Evolutionary conservation across 2,329 filamentous ascomycete species (phyloP).

Genomic region (Ophiostoma australiae): DNA sequence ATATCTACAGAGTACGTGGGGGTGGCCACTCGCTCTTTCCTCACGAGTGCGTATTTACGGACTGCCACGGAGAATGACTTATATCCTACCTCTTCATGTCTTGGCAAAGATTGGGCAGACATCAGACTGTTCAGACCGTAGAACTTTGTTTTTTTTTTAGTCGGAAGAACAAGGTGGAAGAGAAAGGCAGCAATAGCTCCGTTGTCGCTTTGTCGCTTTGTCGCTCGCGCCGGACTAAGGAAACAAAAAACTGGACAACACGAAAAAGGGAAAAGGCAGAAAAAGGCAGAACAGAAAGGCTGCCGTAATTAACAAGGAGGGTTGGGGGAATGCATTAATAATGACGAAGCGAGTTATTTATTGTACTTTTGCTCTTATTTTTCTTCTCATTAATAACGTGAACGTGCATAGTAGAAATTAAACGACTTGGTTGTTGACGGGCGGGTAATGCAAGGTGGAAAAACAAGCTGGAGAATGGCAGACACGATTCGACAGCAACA

Average conservation of each 20-base stretch:
- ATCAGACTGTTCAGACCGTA: background rate
- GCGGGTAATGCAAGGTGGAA: background rate
- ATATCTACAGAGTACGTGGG: background rate
- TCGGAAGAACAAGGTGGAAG: background rate
- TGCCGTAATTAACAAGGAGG: background rate
- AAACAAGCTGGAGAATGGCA: background rate
- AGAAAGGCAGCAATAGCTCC: background rate
- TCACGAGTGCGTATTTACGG: slow-evolving; percentile 1
- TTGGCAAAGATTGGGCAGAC: background rate
- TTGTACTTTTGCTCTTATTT: background rate
- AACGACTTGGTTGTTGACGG: background rate
- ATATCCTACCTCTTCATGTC: background rate
- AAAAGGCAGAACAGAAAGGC: background rate
- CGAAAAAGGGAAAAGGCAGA: background rate
- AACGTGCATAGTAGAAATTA: background rate
- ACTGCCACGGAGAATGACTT: background rate
- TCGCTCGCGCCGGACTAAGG: slow-evolving; percentile 12
- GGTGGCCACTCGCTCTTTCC: background rate
- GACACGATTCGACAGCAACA: slow-evolving; percentile 3
- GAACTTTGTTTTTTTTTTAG: background rate
- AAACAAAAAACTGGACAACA: slow-evolving; percentile 10
- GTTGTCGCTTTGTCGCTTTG: slow-evolving; percentile 4
- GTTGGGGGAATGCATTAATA: background rate
- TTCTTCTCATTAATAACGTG: too few relatives aligned
- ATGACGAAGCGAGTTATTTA: background rate